Percentiles rank a stretch among this genome's conserved stretches.
phyloP scores from a whole-genome alignment of 495 filamentous ascomycete species.

The Aspergillus biplanus region DNA sequence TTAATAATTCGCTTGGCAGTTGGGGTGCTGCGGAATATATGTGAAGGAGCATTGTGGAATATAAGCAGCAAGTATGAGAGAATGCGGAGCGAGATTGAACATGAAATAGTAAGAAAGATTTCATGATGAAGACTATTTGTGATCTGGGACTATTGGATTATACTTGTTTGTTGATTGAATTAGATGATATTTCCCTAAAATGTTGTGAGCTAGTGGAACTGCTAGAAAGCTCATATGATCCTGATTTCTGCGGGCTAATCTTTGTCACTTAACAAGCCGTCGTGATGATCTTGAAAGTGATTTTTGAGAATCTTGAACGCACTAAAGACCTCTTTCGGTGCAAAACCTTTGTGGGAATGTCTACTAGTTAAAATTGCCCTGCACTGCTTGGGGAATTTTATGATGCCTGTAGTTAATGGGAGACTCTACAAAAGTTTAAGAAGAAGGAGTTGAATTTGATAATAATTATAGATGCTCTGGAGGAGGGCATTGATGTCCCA shows the following conservation, averaged over 20 bases:
- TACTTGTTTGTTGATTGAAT: neutral
- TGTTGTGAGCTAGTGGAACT: neutral
- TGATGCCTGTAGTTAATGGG: slow-evolving; percentile 1
- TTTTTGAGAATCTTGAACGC: slow-evolving; percentile 12
- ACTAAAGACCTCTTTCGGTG: slow-evolving; percentile 13
- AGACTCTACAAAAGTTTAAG: slow-evolving; percentile 64
- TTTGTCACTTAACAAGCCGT: slow-evolving; percentile 13
- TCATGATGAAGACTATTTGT: neutral
- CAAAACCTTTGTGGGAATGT: slow-evolving; percentile 19
- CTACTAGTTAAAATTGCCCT: slow-evolving; percentile 1
- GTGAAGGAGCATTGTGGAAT: neutral
- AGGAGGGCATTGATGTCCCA: slow-evolving; percentile 84
- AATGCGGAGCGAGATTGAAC: neutral
- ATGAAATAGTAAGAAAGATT: neutral
- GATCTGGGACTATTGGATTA: neutral
- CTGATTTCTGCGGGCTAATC: slow-evolving; percentile 13
- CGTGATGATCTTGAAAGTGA: neutral
- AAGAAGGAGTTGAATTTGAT: slow-evolving; percentile 69
- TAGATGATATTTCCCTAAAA: slow-evolving; percentile 13
- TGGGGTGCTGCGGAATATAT: slow-evolving; percentile 5
- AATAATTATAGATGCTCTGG: slow-evolving; percentile 74
- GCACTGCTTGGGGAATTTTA: slow-evolving; percentile 7
- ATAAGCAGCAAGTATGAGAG: neutral
- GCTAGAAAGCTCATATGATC: neutral
- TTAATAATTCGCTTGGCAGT: neutral